Conservation (phyloP, 768 basidiomycete genomes). For the Polyporus arcularius region DNA sequence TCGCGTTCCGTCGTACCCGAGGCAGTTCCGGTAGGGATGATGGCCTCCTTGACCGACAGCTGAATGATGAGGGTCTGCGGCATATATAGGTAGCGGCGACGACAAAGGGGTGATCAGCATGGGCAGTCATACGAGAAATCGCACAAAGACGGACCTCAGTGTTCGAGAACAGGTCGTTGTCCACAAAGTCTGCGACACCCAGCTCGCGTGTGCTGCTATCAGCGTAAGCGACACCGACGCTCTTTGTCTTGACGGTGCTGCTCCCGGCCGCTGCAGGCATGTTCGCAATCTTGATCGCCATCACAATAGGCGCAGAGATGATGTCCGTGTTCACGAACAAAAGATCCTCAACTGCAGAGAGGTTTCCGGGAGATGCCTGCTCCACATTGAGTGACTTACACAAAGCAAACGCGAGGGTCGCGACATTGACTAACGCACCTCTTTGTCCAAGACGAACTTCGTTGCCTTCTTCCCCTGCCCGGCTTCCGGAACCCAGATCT, state of each 20-base stretch:
- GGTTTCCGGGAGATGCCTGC: constrained; percentile 74
- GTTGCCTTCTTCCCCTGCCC: constrained; percentile 73
- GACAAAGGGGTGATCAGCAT: neutral
- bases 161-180: constrained; percentile 95
- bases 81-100: neutral
- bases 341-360: constrained; percentile 51
- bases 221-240: constrained; percentile 87
- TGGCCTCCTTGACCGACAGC: constrained; percentile 94
- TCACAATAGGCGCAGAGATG: constrained; percentile 80
- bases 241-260: constrained; percentile 60
- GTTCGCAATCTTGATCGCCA: constrained; percentile 80
- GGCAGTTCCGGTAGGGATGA: constrained; percentile 74
- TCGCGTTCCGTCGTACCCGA: constrained; percentile 79
- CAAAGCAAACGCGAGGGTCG: neutral
- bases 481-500: constrained; percentile 82
- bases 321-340: constrained; percentile 84
- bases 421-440: constrained; percentile 45
- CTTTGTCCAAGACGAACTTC: constrained; percentile 80
- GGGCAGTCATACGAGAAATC: neutral
- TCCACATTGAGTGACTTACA: neutral
- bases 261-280: constrained; percentile 44
- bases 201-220: constrained; percentile 85
- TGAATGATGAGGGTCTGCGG: constrained; percentile 90
- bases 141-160: constrained; percentile 62
- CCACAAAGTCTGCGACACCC: constrained; percentile 88